Conservation (phyloP, 1,284 basidiomycete genomes). For the Trichosporon faecale region DNA sequence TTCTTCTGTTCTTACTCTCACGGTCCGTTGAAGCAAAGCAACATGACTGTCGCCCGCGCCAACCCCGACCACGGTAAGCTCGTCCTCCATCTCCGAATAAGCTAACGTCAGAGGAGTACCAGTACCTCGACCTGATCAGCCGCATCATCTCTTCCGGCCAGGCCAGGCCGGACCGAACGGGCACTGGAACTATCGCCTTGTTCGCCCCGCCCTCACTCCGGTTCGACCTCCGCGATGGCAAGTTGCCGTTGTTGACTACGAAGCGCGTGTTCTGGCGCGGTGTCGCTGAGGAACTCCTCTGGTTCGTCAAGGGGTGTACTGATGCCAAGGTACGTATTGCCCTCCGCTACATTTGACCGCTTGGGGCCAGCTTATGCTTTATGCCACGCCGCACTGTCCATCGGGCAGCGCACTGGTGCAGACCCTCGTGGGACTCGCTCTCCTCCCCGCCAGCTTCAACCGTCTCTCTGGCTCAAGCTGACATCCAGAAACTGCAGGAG, state of each 20-base stretch:
- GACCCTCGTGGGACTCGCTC: no score
- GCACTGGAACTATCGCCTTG: constrained; percentile 83
- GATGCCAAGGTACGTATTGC: constrained; percentile 57
- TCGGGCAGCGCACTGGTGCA: no score
- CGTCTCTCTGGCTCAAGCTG: no score
- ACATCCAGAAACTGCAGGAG: constrained; percentile 60
- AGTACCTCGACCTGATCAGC: constrained; percentile 78
- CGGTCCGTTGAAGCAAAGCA: neutral
- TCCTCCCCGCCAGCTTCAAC: no score
- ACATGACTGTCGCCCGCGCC: constrained; percentile 18
- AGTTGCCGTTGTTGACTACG: constrained; percentile 86
- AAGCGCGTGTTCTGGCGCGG: constrained; percentile 91
- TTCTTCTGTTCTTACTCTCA: no score
- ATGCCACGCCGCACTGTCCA: no score
- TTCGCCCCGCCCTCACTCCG: constrained; percentile 85
- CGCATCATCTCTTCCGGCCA: constrained; percentile 72
- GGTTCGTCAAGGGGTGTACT: constrained; percentile 87
- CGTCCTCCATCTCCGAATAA: no score
- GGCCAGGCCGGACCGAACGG: constrained; percentile 78
- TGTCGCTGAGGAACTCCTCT: constrained; percentile 90
- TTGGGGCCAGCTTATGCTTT: no score
- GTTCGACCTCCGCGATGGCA: constrained; percentile 71
- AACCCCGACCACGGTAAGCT: constrained; percentile 44
- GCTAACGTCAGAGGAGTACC: constrained; percentile 64
- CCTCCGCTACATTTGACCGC: constrained; percentile 33